Evolutionary conservation across 257 asterid species (phyloP).

Genomic region (Nicotiana sylvestris): DNA sequence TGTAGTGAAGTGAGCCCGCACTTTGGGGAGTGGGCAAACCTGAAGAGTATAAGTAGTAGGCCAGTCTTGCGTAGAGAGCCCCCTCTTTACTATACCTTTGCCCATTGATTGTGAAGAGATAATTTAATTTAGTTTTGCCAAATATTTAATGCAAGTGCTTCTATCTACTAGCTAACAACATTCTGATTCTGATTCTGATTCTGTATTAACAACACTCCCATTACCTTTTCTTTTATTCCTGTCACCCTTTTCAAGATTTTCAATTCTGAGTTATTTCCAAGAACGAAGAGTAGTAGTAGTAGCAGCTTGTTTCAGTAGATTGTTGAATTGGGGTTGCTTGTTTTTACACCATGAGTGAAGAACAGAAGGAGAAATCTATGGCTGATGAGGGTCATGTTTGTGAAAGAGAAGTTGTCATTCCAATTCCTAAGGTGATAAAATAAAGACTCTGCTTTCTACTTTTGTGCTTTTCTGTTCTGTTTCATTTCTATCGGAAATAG

Average conservation of each 20-base stretch:
- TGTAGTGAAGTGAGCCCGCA: constrained; percentile 14
- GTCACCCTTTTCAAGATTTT: constrained; percentile 9
- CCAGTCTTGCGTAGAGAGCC: not conserved
- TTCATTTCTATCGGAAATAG: not conserved
- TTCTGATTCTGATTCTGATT: constrained; percentile 4
- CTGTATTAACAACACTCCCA: not conserved
- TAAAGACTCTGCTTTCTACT: not conserved
- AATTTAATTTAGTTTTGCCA: not conserved
- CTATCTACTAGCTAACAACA: not conserved
- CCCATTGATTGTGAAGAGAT: not conserved
- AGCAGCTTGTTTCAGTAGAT: not conserved
- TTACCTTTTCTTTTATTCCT: not conserved
- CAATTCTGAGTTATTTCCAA: not conserved
- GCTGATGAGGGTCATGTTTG: constrained; percentile 12
- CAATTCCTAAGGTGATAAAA: constrained; percentile 31
- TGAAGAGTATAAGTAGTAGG: not conserved
- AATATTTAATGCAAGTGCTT: not conserved
- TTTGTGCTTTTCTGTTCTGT: not conserved
- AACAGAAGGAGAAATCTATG: not conserved
- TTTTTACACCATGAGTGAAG: constrained; percentile 1
- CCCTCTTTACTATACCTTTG: not conserved
- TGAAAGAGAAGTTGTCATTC: constrained; percentile 29
- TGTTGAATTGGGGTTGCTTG: not conserved
- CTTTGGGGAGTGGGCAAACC: constrained; percentile 15
- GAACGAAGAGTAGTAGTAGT: not conserved